phyloP scores from a whole-genome alignment of 2,329 filamentous ascomycete genomes.

The Aspergillus cejpii region DNA sequence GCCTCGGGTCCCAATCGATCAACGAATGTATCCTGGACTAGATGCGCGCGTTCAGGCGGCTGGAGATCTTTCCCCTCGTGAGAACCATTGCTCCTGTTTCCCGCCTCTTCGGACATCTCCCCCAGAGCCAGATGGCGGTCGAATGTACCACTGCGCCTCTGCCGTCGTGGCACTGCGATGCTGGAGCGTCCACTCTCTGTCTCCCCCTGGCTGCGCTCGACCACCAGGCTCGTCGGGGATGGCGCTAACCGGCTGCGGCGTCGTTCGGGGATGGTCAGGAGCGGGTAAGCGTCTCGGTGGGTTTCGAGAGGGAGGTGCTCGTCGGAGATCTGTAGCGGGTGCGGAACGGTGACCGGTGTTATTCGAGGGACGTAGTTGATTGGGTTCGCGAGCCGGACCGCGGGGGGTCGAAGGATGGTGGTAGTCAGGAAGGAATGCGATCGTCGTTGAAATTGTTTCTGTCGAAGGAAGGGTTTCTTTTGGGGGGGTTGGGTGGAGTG shows the following conservation, averaged over 20 bases:
- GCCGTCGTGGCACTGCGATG: constrained; percentile 45
- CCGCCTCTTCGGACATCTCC: constrained; percentile 24
- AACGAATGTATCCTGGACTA: constrained; percentile 19
- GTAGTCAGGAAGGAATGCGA: constrained; percentile 10
- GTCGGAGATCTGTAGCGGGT: constrained; percentile 27
- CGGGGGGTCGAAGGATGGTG: constrained; percentile 32
- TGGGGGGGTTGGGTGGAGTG: constrained; percentile 8
- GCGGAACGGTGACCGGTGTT: constrained; percentile 43
- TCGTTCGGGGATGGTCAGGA: constrained; percentile 53
- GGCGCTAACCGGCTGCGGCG: constrained; percentile 49
- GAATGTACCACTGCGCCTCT: constrained; percentile 32
- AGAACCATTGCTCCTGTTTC: constrained; percentile 21
- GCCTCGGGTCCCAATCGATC: constrained; percentile 17
- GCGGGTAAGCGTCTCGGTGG: constrained; percentile 48
- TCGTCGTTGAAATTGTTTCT: constrained; percentile 1
- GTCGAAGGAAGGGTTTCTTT: constrained; percentile 8
- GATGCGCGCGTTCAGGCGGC: constrained; percentile 27
- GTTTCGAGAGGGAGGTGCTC: constrained; percentile 31
- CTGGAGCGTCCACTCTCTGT: constrained; percentile 47
- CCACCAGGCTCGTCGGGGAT: constrained; percentile 41
- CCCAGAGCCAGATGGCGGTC: constrained; percentile 17
- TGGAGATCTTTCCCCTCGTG: constrained; percentile 25
- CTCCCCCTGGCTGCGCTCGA: constrained; percentile 44
- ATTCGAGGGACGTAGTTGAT: constrained; percentile 54
- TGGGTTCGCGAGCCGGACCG: constrained; percentile 55